phyloP scores from a whole-genome alignment of 2,329 filamentous ascomycete genomes.

The Ascochyta rabiei region DNA sequence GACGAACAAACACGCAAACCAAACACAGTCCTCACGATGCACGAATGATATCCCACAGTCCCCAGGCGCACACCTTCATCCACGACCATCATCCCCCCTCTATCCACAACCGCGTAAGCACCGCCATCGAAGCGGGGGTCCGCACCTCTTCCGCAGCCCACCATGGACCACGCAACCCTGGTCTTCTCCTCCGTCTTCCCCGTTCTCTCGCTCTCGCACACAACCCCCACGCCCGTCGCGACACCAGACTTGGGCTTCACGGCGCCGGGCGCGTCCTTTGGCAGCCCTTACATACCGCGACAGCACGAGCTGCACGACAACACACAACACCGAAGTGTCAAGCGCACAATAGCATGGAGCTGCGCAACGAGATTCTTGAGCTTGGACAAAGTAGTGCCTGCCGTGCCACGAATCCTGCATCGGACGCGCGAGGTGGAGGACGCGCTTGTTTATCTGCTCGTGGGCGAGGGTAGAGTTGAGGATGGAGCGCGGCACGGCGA shows the following conservation, averaged over 20 bases:
- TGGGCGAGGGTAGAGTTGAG: constrained; percentile 40
- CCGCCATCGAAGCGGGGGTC: constrained; percentile 26
- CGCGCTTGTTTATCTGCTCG: constrained; percentile 44
- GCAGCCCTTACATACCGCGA: constrained; percentile 39
- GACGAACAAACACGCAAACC: constrained; percentile 5
- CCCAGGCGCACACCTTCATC: not conserved
- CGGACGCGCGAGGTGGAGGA: constrained; percentile 44
- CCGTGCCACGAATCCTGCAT: constrained; percentile 21
- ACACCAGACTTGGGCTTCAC: constrained; percentile 53
- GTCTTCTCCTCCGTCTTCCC: constrained; percentile 56
- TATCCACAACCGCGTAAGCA: constrained; percentile 11
- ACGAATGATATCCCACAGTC: not conserved
- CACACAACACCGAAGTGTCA: constrained; percentile 42
- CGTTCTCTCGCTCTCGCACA: constrained; percentile 48
- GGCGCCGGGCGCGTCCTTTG: constrained; percentile 49
- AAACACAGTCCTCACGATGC: not conserved
- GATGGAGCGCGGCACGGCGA: constrained; percentile 29
- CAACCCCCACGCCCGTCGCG: constrained; percentile 52
- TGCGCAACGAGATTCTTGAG: constrained; percentile 53
- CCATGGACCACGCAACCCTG: constrained; percentile 44
- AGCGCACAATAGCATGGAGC: constrained; percentile 53
- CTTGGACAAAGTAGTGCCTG: constrained; percentile 36
- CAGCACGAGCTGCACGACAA: constrained; percentile 44
- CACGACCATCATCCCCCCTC: not conserved
- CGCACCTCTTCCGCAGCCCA: constrained; percentile 18